phyloP scores from a whole-genome alignment of 1,139 yeast species.

The Suhomyces ambrosiae region DNA sequence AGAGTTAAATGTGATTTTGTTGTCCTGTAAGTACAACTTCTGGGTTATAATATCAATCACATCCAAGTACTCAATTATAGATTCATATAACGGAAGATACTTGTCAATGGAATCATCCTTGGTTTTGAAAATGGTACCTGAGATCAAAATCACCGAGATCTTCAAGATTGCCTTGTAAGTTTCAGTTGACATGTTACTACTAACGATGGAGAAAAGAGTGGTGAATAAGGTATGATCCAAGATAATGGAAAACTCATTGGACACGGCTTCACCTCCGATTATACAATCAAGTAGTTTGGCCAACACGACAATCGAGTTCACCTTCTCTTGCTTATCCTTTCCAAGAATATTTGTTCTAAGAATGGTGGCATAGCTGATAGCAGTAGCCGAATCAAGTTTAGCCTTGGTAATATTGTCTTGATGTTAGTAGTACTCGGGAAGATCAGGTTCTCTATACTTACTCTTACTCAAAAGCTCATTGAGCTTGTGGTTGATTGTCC shows the following conservation, averaged over 20 bases:
- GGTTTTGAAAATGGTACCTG: conserved; percentile 46
- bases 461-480: conserved; percentile 47
- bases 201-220: conserved; percentile 47
- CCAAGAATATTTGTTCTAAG: conserved; percentile 46
- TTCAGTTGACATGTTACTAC: conserved; percentile 50
- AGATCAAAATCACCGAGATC: conserved; percentile 44
- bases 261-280: conserved; percentile 40
- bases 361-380: conserved; percentile 38
- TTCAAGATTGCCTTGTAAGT: conserved; percentile 53
- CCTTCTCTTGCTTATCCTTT: conserved; percentile 53
- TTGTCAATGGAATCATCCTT: conserved; percentile 37
- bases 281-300: conserved; percentile 54
- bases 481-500: conserved; percentile 49
- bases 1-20: conserved; percentile 46
- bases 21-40: conserved; percentile 46
- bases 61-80: conserved; percentile 46
- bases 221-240: conserved; percentile 47
- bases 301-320: conserved; percentile 54
- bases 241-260: conserved; percentile 39
- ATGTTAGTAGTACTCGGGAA: no score
- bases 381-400: conserved; percentile 39
- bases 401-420: conserved; percentile 31
- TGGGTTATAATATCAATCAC: conserved; percentile 45
- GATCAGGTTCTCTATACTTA: conserved; percentile 20
- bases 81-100: conserved; percentile 43